Conservation (phyloP, 208 protist species). For the Acanthamoeba triangularis region DNA sequence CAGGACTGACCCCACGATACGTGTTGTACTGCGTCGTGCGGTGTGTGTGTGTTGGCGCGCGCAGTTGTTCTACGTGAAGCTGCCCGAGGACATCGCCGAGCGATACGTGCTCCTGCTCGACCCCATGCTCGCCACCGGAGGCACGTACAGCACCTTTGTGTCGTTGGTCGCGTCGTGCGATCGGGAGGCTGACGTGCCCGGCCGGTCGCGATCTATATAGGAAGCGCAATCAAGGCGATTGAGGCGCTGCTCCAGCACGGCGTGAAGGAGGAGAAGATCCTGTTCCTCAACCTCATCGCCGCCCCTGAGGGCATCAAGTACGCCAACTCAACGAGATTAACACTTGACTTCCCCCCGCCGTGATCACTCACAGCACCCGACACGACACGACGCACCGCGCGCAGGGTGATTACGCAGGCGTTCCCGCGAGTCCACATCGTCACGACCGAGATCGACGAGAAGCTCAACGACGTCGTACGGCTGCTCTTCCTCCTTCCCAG, state of each 20-base stretch:
- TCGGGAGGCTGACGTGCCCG: no score
- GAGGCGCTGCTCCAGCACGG: conserved; percentile 86
- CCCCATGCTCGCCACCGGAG: conserved; percentile 97
- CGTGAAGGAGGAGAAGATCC: conserved; percentile 95
- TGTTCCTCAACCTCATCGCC: conserved; percentile 97
- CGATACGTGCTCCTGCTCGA: conserved; percentile 97
- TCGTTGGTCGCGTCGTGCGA: no score
- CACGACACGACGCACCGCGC: conserved; percentile 77
- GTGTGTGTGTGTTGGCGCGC: no score
- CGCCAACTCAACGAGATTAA: no score
- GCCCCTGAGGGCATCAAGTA: no score
- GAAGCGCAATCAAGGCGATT: conserved; percentile 85
- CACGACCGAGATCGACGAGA: conserved; percentile 94
- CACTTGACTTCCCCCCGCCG: no score
- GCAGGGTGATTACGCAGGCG: no score
- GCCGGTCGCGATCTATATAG: no score
- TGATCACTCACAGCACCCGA: conserved; percentile 25
- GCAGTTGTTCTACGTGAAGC: conserved; percentile 96
- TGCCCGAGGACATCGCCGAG: conserved; percentile 93
- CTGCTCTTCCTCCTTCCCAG: no score
- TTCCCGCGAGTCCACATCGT: conserved; percentile 91
- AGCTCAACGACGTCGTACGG: conserved; percentile 90
- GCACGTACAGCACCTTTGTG: no score
- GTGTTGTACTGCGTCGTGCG: no score
- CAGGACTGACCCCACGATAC: no score